A percentile compares a stretch with the other conserved stretches of the same genome.
These are phyloP conservation scores for Chrysoporthe deuterocubensis DNA, from an alignment of 2,329 filamentous ascomycete genomes.

Conservation along the genomic window DNA sequence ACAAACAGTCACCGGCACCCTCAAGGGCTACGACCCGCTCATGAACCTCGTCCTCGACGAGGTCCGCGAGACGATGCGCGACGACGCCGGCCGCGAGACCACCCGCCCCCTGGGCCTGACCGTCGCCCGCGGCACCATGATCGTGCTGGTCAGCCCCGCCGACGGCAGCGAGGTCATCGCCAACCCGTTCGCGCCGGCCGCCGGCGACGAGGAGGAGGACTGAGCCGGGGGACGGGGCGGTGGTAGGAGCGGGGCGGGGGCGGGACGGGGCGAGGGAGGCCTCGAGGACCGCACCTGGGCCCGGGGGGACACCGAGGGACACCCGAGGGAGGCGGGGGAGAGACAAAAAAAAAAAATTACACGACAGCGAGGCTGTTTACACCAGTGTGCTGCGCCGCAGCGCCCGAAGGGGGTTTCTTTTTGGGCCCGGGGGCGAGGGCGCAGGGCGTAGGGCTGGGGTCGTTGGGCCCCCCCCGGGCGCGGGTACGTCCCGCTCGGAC, in stretches of 20 bases:
- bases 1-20: slow-evolving; percentile 77
- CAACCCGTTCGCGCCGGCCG: slow-evolving; percentile 81
- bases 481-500: too few species aligned
- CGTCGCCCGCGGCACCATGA: slow-evolving; percentile 87
- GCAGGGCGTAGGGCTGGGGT: too few species aligned
- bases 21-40: slow-evolving; percentile 95
- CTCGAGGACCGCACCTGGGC: too few species aligned
- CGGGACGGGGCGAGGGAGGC: background rate
- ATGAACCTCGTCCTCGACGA: slow-evolving; percentile 98
- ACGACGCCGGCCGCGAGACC: slow-evolving; percentile 89
- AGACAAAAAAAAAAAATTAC: too few species aligned
- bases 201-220: slow-evolving; percentile 57
- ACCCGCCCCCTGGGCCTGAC: slow-evolving; percentile 82
- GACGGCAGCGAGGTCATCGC: slow-evolving; percentile 95
- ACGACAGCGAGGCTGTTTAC: too few species aligned
- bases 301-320: too few species aligned
- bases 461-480: too few species aligned
- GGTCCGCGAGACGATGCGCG: slow-evolving; percentile 86
- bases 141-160: slow-evolving; percentile 89
- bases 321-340: too few species aligned
- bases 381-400: too few species aligned
- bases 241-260: background rate
- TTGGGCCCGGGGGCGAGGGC: too few species aligned
- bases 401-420: too few species aligned
- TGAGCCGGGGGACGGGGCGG: slow-evolving; percentile 35